Evolutionary conservation across 192 early-diverging fungal genomes (phyloP), one percentile per base, ranked within the genome.

Genomic region (Coemansia sp.): DNA sequence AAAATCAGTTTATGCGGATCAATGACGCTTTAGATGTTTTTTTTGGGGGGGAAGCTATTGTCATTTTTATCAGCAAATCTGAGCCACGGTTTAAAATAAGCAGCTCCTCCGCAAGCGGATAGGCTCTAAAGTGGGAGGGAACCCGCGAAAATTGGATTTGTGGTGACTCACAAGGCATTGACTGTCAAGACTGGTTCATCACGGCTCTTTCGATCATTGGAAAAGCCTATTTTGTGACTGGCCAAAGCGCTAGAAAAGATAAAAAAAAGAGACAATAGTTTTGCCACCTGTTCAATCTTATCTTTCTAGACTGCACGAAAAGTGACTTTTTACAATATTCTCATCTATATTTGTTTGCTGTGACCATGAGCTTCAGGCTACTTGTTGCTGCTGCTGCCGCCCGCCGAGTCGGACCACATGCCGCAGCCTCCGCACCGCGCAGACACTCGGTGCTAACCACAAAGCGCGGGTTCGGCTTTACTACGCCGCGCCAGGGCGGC

Each of bases 301-400:
- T 26, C 52, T 54, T 12, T 54, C 5, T 18, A 15, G 7, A 13
- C 16, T 41, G 11, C 37, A 16, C 56, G 7, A 38, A 26, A 57
- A 37, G 11, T 32, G 15, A 19, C 49, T 50, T 7, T 50, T 18
- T n/a, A 43, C 44, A 19, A 39, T 56, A 42, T 64, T 45, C 7
- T 56, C 44, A 13, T 54, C 40, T 56, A 15, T 40, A 47, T 45
- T 62, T 59, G 11, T 56, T 45, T 45, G 38, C 40, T 65, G 52
- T 59, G 18, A 60, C 37, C 41, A 81, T 83, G 80, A 83, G 75
- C 75, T 83, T 83, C 41, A 61, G 75, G 64, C 70, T 83, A 37
- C 71, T 83, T 49, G 80, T 83, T 19, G 79, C 79, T 19, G 79
- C 79, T 10, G 80, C 80, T 0, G 80, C 80, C 21, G 80, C 80